phyloP scores from a whole-genome alignment of 352 stramenopile species.

The Nothophytophthora sp. region DNA sequence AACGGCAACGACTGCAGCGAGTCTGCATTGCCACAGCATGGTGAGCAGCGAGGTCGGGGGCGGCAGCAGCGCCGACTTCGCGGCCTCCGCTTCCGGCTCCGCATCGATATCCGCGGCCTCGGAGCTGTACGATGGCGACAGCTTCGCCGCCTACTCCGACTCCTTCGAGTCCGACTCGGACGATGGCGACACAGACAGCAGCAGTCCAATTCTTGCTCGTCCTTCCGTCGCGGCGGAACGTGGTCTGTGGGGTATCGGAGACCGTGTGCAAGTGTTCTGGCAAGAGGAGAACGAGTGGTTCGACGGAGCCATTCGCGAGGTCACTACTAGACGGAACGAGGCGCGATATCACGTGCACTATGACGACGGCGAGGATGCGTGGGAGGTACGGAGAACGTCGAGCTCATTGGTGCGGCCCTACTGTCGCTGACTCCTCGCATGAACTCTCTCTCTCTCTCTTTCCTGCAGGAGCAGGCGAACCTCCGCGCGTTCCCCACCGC shows the following conservation, averaged over 20 bases:
- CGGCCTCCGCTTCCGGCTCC: conserved; percentile 8
- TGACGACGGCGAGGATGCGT: conserved; percentile 50
- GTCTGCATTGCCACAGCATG: conserved; percentile 11
- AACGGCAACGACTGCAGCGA: not conserved
- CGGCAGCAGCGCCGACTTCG: conserved; percentile 19
- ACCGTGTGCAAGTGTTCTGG: conserved; percentile 52
- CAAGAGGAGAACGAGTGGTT: conserved; percentile 50
- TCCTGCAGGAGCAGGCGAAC: conserved; percentile 6
- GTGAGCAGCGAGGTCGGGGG: conserved; percentile 5
- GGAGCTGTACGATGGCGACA: conserved; percentile 40
- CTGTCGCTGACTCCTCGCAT: no score
- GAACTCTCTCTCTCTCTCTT: no score
- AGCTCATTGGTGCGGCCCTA: no score
- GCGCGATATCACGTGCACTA: conserved; percentile 42
- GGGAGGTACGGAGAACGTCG: no score
- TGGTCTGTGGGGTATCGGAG: conserved; percentile 9
- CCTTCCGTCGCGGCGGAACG: not conserved
- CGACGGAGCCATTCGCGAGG: conserved; percentile 20
- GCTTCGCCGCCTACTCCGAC: conserved; percentile 56
- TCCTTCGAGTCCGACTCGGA: conserved; percentile 43
- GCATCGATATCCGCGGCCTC: not conserved
- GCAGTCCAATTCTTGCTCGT: no score
- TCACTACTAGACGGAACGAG: conserved; percentile 1
- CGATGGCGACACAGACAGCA: not conserved
- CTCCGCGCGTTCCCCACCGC: conserved; percentile 13